Conservation (phyloP, 768 basidiomycete species). For the Hypsizygus marmoreus region DNA sequence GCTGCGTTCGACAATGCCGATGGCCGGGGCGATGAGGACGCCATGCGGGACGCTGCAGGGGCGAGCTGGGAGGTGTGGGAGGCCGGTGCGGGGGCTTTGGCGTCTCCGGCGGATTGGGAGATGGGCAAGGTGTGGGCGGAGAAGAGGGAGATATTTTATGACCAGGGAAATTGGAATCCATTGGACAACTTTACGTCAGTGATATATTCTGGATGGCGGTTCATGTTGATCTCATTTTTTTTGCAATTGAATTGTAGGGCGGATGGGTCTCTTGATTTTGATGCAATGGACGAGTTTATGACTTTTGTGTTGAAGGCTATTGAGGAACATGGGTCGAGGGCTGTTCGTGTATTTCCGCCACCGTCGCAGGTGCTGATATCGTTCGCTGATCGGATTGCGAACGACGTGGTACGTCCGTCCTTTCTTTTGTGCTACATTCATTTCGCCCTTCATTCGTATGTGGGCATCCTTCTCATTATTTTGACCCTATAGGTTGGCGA, state of each 20-base stretch:
- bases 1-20: conserved; percentile 90
- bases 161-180: conserved; percentile 77
- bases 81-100: conserved; percentile 6
- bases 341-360: conserved; percentile 85
- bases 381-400: conserved; percentile 83
- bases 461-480: conserved; percentile 11
- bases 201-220: background rate
- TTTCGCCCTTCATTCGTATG: too few species aligned
- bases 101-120: conserved; percentile 69
- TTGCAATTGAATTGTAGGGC: conserved; percentile 43
- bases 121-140: conserved; percentile 96
- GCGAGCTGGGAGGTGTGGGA: conserved; percentile 87
- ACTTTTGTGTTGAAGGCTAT: conserved; percentile 63
- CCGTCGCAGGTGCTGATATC: conserved; percentile 73
- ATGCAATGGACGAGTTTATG: conserved; percentile 94
- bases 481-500: conserved; percentile 70
- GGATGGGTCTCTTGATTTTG: conserved; percentile 75
- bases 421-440: background rate
- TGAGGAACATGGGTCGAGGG: conserved; percentile 73
- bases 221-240: conserved; percentile 1
- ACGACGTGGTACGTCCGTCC: conserved; percentile 68
- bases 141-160: conserved; percentile 92
- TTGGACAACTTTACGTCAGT: conserved; percentile 80
- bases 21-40: conserved; percentile 64
- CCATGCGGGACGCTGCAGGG: conserved; percentile 81